Evolutionary conservation across 2,329 filamentous ascomycete species (phyloP).

Genomic region (Fusarium poae): DNA sequence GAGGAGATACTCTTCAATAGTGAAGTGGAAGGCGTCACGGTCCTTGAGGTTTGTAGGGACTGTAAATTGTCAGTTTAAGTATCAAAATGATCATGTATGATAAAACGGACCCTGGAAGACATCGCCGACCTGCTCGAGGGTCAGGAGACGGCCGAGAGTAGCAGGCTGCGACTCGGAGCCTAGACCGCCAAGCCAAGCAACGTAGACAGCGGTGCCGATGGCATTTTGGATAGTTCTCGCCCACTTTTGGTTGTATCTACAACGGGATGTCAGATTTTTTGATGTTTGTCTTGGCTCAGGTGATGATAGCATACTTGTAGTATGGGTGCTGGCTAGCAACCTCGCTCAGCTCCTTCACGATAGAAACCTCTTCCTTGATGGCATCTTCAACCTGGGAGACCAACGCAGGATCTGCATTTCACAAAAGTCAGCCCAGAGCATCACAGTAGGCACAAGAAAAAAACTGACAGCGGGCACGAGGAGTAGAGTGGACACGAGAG

Average conservation of each 20-base stretch:
- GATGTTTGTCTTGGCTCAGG: not conserved
- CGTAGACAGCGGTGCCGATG: constrained; percentile 68
- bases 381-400: constrained; percentile 77
- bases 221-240: constrained; percentile 84
- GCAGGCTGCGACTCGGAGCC: constrained; percentile 63
- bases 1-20: constrained; percentile 96
- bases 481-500: constrained; percentile 90
- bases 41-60: constrained; percentile 94
- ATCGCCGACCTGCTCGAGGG: constrained; percentile 86
- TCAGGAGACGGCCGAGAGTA: constrained; percentile 77
- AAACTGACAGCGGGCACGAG: constrained; percentile 67
- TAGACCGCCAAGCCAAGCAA: constrained; percentile 85
- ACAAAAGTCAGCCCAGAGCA: not conserved
- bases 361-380: constrained; percentile 78
- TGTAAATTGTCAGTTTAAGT: constrained; percentile 51
- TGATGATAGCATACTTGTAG: constrained; percentile 77
- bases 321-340: constrained; percentile 90
- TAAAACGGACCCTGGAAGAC: constrained; percentile 75
- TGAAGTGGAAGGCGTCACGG: constrained; percentile 90
- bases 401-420: constrained; percentile 68
- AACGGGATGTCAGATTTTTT: constrained; percentile 15
- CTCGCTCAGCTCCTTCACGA: constrained; percentile 76
- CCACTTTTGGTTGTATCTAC: constrained; percentile 86
- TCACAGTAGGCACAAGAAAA: not conserved
- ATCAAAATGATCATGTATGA: not conserved